Conservation (phyloP, 2,329 filamentous ascomycete species). For the Clonostachys sp. region DNA sequence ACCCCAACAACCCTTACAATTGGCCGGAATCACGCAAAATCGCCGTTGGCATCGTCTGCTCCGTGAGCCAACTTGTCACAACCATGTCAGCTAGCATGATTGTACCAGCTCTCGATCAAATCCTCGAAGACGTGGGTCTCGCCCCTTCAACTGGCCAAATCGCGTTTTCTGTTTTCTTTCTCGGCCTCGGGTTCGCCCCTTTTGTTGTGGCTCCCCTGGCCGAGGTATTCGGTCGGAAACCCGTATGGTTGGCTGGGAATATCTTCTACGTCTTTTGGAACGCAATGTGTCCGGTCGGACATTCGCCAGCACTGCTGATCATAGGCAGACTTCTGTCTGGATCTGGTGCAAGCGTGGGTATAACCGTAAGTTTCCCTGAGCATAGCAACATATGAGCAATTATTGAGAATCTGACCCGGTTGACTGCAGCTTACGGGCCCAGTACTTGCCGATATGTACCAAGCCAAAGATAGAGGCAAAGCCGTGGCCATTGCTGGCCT, state of each 20-base stretch:
- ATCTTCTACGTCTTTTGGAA: constrained; percentile 29
- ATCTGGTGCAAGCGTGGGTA: constrained; percentile 18
- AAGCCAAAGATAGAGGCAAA: constrained; percentile 24
- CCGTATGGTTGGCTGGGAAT: constrained; percentile 23
- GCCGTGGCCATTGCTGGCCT: constrained; percentile 22
- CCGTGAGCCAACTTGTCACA: constrained; percentile 24
- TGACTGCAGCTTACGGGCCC: constrained; percentile 19
- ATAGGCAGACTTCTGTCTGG: constrained; percentile 13
- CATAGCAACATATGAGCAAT: too few species aligned
- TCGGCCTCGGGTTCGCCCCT: constrained; percentile 25
- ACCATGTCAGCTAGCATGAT: constrained; percentile 28
- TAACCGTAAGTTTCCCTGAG: constrained; percentile 14
- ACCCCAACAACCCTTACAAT: constrained; percentile 59
- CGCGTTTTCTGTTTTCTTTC: constrained; percentile 25
- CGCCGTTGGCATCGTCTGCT: constrained; percentile 19
- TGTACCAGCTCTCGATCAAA: constrained; percentile 23
- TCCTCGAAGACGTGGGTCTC: constrained; percentile 21
- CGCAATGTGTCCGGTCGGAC: constrained; percentile 20
- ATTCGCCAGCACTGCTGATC: constrained; percentile 21
- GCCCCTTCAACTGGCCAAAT: constrained; percentile 15
- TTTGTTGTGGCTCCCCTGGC: constrained; percentile 23
- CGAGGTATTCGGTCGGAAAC: constrained; percentile 25
- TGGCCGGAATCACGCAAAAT: constrained; percentile 38
- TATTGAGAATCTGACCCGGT: neutral
- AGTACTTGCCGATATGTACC: constrained; percentile 28